phyloP scores from a whole-genome alignment of 2,329 filamentous ascomycete species.

The Ramularia collo-cygni region DNA sequence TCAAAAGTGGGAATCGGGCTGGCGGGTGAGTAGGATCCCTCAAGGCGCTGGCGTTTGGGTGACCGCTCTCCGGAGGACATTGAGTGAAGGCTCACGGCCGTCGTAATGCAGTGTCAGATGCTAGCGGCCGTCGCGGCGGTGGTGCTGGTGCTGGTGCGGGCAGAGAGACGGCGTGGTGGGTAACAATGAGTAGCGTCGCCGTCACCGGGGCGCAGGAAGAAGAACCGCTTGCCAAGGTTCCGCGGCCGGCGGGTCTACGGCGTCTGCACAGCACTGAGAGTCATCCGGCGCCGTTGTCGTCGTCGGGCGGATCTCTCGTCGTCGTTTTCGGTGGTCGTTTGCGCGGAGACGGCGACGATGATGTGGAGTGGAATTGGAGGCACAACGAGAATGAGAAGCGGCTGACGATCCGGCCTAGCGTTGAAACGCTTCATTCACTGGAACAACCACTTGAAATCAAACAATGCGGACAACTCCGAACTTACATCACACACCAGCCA shows the following conservation, averaged over 20 bases:
- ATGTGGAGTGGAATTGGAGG: not conserved
- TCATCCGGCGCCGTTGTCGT: not conserved
- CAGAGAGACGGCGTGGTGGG: not conserved
- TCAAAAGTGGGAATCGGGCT: slow-evolving; percentile 30
- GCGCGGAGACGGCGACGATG: not conserved
- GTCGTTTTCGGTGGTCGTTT: not conserved
- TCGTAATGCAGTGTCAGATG: slow-evolving; percentile 1
- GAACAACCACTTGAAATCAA: too few species aligned
- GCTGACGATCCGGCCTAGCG: too few species aligned
- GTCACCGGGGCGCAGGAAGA: not conserved
- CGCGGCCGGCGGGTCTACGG: slow-evolving; percentile 2
- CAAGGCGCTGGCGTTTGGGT: slow-evolving; percentile 31
- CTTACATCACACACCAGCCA: not conserved
- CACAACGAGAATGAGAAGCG: too few species aligned
- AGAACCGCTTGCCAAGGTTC: not conserved
- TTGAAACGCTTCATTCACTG: too few species aligned
- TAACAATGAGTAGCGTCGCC: not conserved
- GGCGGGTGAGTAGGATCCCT: slow-evolving; percentile 38
- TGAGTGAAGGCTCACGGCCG: slow-evolving; percentile 8
- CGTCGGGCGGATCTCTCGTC: not conserved
- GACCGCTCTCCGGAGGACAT: slow-evolving; percentile 30
- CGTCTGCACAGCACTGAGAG: not conserved
- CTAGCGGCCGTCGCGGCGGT: too few species aligned
- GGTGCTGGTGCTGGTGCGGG: too few species aligned
- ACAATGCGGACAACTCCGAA: too few species aligned